Evolutionary conservation across 2,329 filamentous ascomycete genomes (phyloP).

Genomic region (Scedosporium apiospermum): DNA sequence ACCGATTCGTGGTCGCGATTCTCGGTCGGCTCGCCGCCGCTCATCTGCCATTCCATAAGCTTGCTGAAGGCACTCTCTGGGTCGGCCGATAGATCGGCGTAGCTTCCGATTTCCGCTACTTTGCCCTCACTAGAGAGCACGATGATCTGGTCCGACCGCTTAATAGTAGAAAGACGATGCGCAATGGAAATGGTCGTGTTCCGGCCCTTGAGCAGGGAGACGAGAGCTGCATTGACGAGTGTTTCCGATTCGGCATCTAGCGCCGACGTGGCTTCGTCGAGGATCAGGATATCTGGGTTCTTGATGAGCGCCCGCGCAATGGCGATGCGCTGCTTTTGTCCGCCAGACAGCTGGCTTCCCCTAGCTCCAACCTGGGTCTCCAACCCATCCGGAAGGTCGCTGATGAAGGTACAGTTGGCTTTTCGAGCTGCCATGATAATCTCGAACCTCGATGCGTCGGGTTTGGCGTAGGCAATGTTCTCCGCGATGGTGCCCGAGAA

Average conservation of each 20-base stretch:
- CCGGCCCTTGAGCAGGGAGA: slow-evolving; percentile 68
- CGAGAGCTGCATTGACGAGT: slow-evolving; percentile 83
- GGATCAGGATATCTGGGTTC: slow-evolving; percentile 89
- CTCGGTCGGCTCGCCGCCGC: slow-evolving; percentile 58
- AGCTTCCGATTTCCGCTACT: slow-evolving; percentile 86
- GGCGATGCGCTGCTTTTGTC: slow-evolving; percentile 95
- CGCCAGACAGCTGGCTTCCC: slow-evolving; percentile 87
- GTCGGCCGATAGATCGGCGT: slow-evolving; percentile 63
- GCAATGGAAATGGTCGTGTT: slow-evolving; percentile 98
- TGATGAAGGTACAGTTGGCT: slow-evolving; percentile 94
- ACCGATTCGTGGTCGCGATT: slow-evolving; percentile 23
- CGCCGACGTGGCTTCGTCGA: slow-evolving; percentile 93
- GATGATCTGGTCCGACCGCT: slow-evolving; percentile 88
- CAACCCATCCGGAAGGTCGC: slow-evolving; percentile 89
- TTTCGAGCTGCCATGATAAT: slow-evolving; percentile 81
- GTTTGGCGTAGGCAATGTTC: slow-evolving; percentile 87
- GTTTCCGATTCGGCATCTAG: slow-evolving; percentile 96
- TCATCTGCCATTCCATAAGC: slow-evolving; percentile 99
- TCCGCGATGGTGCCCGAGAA: slow-evolving; percentile 79
- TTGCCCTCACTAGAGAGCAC: slow-evolving; percentile 78
- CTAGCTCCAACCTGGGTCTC: slow-evolving; percentile 89
- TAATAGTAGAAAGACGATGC: slow-evolving; percentile 91
- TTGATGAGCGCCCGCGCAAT: slow-evolving; percentile 93
- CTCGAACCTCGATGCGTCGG: slow-evolving; percentile 65
- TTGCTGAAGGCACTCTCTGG: slow-evolving; percentile 79